phyloP scores from a whole-genome alignment of 1,139 yeast genomes.

The Komagataea norvegica region DNA sequence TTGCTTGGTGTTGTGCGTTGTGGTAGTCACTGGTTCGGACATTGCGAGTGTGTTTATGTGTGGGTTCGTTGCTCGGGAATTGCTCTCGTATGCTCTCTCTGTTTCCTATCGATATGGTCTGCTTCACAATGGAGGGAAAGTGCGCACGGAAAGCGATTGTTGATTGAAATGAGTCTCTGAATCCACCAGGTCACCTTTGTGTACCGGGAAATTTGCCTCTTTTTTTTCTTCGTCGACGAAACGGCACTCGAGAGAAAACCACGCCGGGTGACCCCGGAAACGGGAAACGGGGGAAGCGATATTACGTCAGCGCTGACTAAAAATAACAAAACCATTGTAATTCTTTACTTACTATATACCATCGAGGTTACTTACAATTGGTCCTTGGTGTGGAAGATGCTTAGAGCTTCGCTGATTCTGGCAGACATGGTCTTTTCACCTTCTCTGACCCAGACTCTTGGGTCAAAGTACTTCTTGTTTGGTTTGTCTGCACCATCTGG shows the following conservation, averaged over 20 bases:
- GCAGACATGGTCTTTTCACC: conserved; percentile 98
- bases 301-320: background rate
- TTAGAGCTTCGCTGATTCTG: conserved; percentile 81
- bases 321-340: background rate
- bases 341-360: background rate
- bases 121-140: background rate
- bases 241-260: too few relatives aligned
- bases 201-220: conserved; percentile 1
- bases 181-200: background rate
- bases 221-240: conserved; percentile 7
- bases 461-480: conserved; percentile 98
- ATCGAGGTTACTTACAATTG: conserved; percentile 43
- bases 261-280: too few relatives aligned
- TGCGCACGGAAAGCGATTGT: background rate
- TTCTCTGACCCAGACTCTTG: conserved; percentile 99
- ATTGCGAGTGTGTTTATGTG: conserved; percentile 11
- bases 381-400: conserved; percentile 75
- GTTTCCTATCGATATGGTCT: background rate
- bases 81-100: conserved; percentile 3
- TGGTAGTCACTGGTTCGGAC: conserved; percentile 19
- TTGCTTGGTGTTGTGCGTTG: conserved; percentile 6
- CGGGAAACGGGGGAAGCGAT: too few relatives aligned
- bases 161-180: background rate
- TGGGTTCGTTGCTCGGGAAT: conserved; percentile 6
- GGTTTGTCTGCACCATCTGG: conserved; percentile 99